Evolutionary conservation across 441 rosid species (phyloP).

Genomic region (Lepidium campestre): DNA sequence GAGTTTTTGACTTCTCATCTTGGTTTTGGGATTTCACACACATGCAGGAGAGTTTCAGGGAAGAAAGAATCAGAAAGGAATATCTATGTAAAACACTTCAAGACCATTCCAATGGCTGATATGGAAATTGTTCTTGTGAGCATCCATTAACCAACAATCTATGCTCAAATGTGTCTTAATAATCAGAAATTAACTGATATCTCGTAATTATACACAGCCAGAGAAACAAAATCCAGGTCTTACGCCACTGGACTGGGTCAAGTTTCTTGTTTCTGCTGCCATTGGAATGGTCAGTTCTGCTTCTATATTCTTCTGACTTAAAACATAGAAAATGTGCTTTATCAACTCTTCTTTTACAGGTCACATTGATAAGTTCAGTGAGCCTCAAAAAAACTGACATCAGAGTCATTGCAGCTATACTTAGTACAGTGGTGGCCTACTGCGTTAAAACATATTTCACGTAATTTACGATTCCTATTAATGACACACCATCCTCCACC

Average conservation of each 20-base stretch:
- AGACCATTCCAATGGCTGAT: constrained; percentile 64
- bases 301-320: not conserved
- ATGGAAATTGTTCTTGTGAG: constrained; percentile 64
- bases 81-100: constrained; percentile 55
- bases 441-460: constrained; percentile 50
- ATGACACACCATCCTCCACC: not conserved
- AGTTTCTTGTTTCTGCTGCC: constrained; percentile 52
- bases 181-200: not conserved
- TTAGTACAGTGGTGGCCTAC: constrained; percentile 45
- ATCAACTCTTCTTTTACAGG: constrained; percentile 24
- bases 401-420: constrained; percentile 47
- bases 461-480: constrained; percentile 22
- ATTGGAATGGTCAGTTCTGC: constrained; percentile 49
- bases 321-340: not conserved
- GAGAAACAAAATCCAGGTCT: constrained; percentile 62
- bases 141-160: not conserved
- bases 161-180: not conserved
- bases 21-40: not conserved
- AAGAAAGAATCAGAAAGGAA: constrained; percentile 37
- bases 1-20: not conserved
- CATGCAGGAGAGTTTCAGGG: constrained; percentile 39
- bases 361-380: constrained; percentile 45
- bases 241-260: constrained; percentile 69
- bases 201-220: constrained; percentile 33
- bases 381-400: constrained; percentile 37